A percentile compares a stretch with the other conserved stretches of the same genome.
phyloP scores from a whole-genome alignment of 768 basidiomycete species.

The Leccinum uliginosum region DNA sequence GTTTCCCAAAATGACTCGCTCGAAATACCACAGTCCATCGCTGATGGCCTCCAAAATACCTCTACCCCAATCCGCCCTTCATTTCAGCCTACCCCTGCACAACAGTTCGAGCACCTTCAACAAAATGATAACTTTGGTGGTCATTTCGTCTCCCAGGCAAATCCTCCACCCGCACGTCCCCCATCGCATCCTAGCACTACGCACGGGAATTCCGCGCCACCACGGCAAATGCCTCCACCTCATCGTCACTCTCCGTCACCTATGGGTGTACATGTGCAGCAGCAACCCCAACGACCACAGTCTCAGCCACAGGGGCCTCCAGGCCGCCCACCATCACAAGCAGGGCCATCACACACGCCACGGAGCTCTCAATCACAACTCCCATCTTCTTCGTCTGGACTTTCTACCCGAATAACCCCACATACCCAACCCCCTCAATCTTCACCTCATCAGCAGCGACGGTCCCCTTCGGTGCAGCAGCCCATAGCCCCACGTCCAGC shows the following conservation, averaged over 20 bases:
- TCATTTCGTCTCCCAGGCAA: slow-evolving; percentile 37
- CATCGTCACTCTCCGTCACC: slow-evolving; percentile 45
- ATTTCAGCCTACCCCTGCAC: slow-evolving; percentile 59
- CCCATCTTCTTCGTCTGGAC: slow-evolving; percentile 27
- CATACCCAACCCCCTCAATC: slow-evolving; percentile 32
- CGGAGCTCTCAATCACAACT: slow-evolving; percentile 35
- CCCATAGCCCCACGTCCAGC: slow-evolving; percentile 36
- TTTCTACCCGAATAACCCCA: slow-evolving; percentile 31
- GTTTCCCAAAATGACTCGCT: slow-evolving; percentile 46
- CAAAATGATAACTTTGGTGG: slow-evolving; percentile 31
- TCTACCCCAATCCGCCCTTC: slow-evolving; percentile 33
- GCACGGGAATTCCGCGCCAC: slow-evolving; percentile 29
- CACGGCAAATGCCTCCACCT: slow-evolving; percentile 33
- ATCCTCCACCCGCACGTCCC: slow-evolving; percentile 39
- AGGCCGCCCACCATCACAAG: slow-evolving; percentile 48
- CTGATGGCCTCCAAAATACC: slow-evolving; percentile 36
- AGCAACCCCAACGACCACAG: slow-evolving; percentile 49
- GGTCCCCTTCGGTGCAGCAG: slow-evolving; percentile 33
- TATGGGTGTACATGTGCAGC: slow-evolving; percentile 35
- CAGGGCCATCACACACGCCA: slow-evolving; percentile 47
- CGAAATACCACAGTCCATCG: slow-evolving; percentile 44
- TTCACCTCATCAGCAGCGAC: slow-evolving; percentile 31
- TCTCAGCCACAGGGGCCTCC: slow-evolving; percentile 54
- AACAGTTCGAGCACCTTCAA: slow-evolving; percentile 58
- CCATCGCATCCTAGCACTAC: slow-evolving; percentile 38